Evolutionary conservation across 1,284 basidiomycete species (phyloP), one percentile per base, ranked within the genome.

Genomic region (Ustilago shanxiensis): DNA sequence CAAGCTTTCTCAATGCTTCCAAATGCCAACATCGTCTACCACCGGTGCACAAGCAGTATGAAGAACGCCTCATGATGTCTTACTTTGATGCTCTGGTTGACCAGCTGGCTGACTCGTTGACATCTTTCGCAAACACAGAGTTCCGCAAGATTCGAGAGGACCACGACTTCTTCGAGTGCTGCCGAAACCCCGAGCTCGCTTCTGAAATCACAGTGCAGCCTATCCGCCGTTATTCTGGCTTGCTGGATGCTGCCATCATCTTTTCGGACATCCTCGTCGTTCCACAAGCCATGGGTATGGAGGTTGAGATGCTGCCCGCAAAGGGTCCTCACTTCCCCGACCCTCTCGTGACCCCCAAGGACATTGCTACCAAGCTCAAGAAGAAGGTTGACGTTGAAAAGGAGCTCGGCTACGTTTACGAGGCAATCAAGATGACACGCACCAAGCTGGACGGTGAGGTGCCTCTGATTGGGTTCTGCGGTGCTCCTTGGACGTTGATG

Each of bases 271-370:
- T 86, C 44, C 79, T 86, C 22, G 84, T 86, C 16, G 68, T 86
- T n/a, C 84, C 84, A 2, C 84, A 86, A 64, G 84, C 84, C 22
- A 84, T 86, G 83, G 84, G 84, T n/a, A 72, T 86, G 65, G 74
- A 79, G 39, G 83, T 86, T 0, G 77, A 85, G 70, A 86, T 86
- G 84, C 75, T 83, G 24, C 84, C 83, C 1, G 73, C 72, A 54
- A 84, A 85, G 60, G 84, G 84, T 24, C 84, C 84, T 3, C 79
- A 77, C 57, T 86, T 86, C 54, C 83, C 83, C 20, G 68, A 78
- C 29, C 84, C 84, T 18, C 72, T 86, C n/a, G 63, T 70, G 18
- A 70, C 77, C 22, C 84, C 84, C 44, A 73, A 77, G 61, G 84
- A 86, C 63, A 58, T 85, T 41, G 67, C 66, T 11, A 72, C 64